phyloP scores from a whole-genome alignment of 208 protist species.

The Chromosphaera perkinsii region DNA sequence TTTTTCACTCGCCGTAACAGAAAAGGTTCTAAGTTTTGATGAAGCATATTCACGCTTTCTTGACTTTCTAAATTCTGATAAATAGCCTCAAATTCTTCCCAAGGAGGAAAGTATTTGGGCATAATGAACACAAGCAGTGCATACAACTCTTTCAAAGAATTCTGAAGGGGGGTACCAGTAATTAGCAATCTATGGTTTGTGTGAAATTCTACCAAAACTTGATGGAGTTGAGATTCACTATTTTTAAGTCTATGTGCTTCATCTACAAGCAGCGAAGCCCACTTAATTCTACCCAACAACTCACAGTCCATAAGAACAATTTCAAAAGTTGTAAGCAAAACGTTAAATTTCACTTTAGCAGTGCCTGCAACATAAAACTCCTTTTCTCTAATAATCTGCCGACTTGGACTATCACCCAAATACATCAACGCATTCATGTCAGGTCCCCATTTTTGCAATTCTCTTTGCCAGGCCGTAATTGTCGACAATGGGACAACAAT shows the following conservation, averaged over 20 bases:
- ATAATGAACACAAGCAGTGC: constrained; percentile 87
- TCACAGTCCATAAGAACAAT: constrained; percentile 49
- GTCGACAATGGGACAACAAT: constrained; percentile 42
- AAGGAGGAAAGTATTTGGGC: constrained; percentile 58
- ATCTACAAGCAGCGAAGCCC: constrained; percentile 85
- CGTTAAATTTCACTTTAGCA: constrained; percentile 71
- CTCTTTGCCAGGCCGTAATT: constrained; percentile 53
- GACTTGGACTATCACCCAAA: constrained; percentile 66
- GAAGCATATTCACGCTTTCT: constrained; percentile 38
- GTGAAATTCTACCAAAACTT: constrained; percentile 25
- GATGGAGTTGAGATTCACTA: constrained; percentile 31
- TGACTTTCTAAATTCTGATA: neutral
- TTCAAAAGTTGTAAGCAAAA: constrained; percentile 89
- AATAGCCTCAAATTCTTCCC: constrained; percentile 27
- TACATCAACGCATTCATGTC: constrained; percentile 76
- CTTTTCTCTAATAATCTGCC: constrained; percentile 56
- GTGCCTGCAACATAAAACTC: constrained; percentile 52
- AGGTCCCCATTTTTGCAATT: constrained; percentile 51
- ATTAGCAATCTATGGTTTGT: constrained; percentile 42
- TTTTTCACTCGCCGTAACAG: constrained; percentile 49
- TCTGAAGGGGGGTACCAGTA: constrained; percentile 60
- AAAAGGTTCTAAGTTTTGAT: constrained; percentile 41
- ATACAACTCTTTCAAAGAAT: constrained; percentile 89
- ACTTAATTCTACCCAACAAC: constrained; percentile 37
- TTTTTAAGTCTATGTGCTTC: constrained; percentile 88